These are phyloP conservation scores for Iberis pinnata DNA, from an alignment of 345 rosid genomes.

Conservation along the genomic window DNA sequence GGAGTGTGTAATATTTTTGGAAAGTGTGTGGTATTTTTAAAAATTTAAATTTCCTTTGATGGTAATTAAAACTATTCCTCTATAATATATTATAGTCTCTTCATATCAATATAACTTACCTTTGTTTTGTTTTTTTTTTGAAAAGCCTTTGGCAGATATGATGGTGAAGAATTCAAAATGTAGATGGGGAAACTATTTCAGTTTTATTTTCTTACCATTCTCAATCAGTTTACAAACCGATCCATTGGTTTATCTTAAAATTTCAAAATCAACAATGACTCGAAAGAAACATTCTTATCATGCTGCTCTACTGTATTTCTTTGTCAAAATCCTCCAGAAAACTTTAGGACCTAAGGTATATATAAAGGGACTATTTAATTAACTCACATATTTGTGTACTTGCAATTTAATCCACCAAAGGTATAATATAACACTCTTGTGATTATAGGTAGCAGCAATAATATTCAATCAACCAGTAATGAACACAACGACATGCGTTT, in stretches of 20 bases:
- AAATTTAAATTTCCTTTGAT: too few species aligned
- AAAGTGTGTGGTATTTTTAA: too few species aligned
- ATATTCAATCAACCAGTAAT: slow-evolving; percentile 29
- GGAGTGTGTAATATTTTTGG: too few species aligned
- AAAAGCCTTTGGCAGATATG: slow-evolving; percentile 45
- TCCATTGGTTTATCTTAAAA: slow-evolving; percentile 40
- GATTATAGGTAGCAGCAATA: slow-evolving; percentile 29
- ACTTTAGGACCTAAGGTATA: slow-evolving; percentile 39
- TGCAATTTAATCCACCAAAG: too few species aligned
- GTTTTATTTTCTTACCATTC: slow-evolving; percentile 42
- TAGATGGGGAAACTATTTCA: slow-evolving; percentile 55
- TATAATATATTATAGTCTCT: too few species aligned
- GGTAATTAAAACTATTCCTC: too few species aligned
- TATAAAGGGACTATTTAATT: neutral
- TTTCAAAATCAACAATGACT: slow-evolving; percentile 41
- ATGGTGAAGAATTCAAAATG: slow-evolving; percentile 39
- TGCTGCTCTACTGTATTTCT: slow-evolving; percentile 25
- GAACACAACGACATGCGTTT: slow-evolving; percentile 43
- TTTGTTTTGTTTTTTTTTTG: too few species aligned
- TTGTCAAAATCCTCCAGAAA: slow-evolving; percentile 12
- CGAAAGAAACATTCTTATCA: slow-evolving; percentile 50
- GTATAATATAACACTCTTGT: neutral
- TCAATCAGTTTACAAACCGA: slow-evolving; percentile 32
- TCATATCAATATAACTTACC: too few species aligned
- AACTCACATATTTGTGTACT: too few species aligned